These are phyloP conservation scores for Begonia peltatifolia DNA, from an alignment of 306 rosid genomes.

Conservation along the genomic window DNA sequence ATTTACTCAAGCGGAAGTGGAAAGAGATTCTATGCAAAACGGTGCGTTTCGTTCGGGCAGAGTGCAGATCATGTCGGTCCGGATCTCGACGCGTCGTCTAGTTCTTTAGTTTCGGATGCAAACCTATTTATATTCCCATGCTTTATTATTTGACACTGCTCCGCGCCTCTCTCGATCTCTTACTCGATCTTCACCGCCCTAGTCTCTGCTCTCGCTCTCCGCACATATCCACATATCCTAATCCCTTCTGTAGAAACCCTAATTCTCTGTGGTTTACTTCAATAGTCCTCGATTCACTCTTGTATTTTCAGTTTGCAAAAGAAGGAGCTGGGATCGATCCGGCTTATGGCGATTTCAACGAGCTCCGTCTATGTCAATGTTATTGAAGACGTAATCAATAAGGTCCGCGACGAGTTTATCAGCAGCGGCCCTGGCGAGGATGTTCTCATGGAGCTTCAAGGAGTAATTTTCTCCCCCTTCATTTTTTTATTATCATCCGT, in stretches of 20 bases:
- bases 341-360: slow-evolving; percentile 49
- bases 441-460: slow-evolving; percentile 96
- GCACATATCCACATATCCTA: slow-evolving; percentile 4
- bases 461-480: slow-evolving; percentile 30
- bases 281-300: slow-evolving; percentile 9
- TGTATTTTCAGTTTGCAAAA: slow-evolving; percentile 6
- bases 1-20: no score
- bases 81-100: slow-evolving; percentile 55
- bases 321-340: slow-evolving; percentile 12
- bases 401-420: slow-evolving; percentile 84
- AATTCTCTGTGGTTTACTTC: slow-evolving; percentile 8
- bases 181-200: slow-evolving; percentile 7
- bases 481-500: not conserved
- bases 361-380: slow-evolving; percentile 83
- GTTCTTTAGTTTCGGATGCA: slow-evolving; percentile 56
- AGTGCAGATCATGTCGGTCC: slow-evolving; percentile 1
- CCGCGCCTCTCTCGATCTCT: slow-evolving; percentile 24
- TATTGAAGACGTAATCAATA: slow-evolving; percentile 84
- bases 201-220: slow-evolving; percentile 3
- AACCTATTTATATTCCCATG: slow-evolving; percentile 97
- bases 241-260: slow-evolving; percentile 5
- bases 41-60: no score
- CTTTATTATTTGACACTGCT: slow-evolving; percentile 53
- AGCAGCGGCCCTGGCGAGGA: slow-evolving; percentile 83
- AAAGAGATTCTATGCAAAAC: no score